Percentiles rank a stretch among this genome's conserved stretches.
Conservation (phyloP, 352 stramenopile species). For the Phytopythium sindhum region DNA sequence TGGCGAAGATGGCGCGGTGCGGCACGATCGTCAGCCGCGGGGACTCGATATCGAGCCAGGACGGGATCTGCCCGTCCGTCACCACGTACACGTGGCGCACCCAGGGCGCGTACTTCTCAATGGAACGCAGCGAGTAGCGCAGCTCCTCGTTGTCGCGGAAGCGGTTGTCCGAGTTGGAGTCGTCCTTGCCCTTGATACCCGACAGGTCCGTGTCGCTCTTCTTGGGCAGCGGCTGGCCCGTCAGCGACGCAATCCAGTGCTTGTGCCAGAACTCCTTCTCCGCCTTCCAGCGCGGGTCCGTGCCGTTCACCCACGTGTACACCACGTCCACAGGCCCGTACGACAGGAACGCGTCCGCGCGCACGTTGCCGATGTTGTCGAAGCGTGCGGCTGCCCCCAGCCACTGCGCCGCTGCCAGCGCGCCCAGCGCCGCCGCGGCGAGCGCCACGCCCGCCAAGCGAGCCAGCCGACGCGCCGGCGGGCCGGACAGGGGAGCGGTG, state of each 20-base stretch:
- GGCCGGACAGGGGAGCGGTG: neutral
- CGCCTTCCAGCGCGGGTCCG: conserved; percentile 90
- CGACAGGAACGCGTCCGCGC: conserved; percentile 42
- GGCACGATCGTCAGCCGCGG: conserved; percentile 84
- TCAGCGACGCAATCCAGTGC: conserved; percentile 85
- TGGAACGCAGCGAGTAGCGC: conserved; percentile 88
- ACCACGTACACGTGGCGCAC: conserved; percentile 93
- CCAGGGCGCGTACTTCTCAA: conserved; percentile 95
- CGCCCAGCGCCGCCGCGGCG: neutral
- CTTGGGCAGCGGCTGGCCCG: conserved; percentile 66
- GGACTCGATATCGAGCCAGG: conserved; percentile 88
- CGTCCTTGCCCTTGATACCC: conserved; percentile 57
- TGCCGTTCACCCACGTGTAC: conserved; percentile 97
- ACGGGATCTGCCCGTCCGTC: conserved; percentile 93
- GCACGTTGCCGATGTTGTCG: conserved; percentile 70
- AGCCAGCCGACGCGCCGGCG: neutral
- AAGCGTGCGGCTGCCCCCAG: neutral
- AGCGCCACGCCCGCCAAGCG: neutral
- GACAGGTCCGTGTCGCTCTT: conserved; percentile 36
- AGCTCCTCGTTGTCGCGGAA: conserved; percentile 95
- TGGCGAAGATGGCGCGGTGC: conserved; percentile 89
- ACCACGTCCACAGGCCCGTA: conserved; percentile 93
- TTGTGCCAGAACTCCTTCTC: conserved; percentile 89
- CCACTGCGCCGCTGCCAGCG: neutral
- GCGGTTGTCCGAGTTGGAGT: conserved; percentile 84